phyloP scores from a whole-genome alignment of 768 basidiomycete genomes.

The Amanita exitialis region DNA sequence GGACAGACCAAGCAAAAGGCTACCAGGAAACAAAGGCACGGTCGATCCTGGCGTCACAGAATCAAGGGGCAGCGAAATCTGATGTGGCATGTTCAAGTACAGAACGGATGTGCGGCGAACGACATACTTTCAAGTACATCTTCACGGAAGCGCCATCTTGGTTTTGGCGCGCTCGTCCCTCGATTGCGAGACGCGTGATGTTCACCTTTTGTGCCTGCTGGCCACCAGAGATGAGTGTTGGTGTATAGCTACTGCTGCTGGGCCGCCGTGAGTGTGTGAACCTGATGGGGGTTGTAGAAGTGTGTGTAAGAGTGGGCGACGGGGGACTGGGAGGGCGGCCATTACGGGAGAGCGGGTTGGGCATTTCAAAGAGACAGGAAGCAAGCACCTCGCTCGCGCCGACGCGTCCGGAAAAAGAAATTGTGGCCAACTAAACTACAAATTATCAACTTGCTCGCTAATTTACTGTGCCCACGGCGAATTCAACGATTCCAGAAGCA shows the following conservation, averaged over 20 bases:
- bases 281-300: constrained; percentile 10
- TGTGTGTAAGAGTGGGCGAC: background rate
- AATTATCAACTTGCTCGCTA: background rate
- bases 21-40: constrained; percentile 67
- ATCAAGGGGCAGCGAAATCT: constrained; percentile 66
- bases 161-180: constrained; percentile 60
- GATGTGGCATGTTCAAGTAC: constrained; percentile 3
- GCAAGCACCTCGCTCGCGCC: background rate
- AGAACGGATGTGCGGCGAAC: background rate
- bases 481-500: constrained; percentile 49
- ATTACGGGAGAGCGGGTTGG: background rate
- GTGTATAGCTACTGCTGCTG: constrained; percentile 29
- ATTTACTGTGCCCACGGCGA: constrained; percentile 45
- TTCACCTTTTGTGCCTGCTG: constrained; percentile 40
- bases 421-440: constrained; percentile 10
- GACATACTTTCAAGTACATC: constrained; percentile 65
- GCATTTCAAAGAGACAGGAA: background rate
- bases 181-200: constrained; percentile 62
- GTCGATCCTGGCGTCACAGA: constrained; percentile 55
- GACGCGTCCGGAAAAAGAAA: constrained; percentile 10
- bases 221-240: constrained; percentile 34
- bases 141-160: constrained; percentile 58
- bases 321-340: constrained; percentile 4
- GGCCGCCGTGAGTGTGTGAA: constrained; percentile 14
- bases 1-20: constrained; percentile 10